Percentiles rank a stretch among this genome's conserved stretches.
Evolutionary conservation across 148 eudicot genomes (phyloP).

Genomic region (Rhododendron kiyosumense): DNA sequence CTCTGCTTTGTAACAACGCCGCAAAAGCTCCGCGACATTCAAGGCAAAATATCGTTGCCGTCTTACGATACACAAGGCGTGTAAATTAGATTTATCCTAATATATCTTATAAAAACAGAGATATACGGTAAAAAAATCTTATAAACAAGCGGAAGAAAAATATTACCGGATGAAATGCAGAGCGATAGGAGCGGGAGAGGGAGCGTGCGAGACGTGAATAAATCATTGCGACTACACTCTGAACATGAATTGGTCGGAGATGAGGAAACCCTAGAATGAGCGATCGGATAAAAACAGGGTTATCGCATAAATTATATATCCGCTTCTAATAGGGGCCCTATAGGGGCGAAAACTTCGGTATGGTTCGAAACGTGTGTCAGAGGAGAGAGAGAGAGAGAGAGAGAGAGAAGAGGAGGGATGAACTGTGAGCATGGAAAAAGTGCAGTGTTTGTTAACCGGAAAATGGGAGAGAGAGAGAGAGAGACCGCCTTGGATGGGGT

Average conservation of each 20-base stretch:
- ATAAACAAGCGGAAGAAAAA: not conserved
- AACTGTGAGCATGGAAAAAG: not conserved
- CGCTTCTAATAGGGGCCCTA: not conserved
- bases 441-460: not conserved
- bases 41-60: not conserved
- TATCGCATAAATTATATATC: not conserved
- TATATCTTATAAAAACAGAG: not conserved
- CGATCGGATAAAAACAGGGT: not conserved
- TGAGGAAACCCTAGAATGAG: not conserved
- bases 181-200: slow-evolving; percentile 5
- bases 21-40: not conserved
- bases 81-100: not conserved
- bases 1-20: not conserved
- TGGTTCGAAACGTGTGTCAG: not conserved
- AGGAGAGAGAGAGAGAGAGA: not conserved
- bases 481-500: not conserved
- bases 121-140: not conserved
- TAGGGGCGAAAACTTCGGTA: not conserved
- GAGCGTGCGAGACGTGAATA: slow-evolving; percentile 4
- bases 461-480: not conserved
- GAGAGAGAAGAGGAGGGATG: not conserved
- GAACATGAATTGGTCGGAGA: slow-evolving; percentile 2
- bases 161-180: slow-evolving; percentile 4
- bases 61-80: not conserved
- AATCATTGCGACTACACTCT: not conserved